Percentiles rank a stretch among this genome's conserved stretches.
phyloP scores from a whole-genome alignment of 441 rosid genomes.

The Gossypium davidsonii region DNA sequence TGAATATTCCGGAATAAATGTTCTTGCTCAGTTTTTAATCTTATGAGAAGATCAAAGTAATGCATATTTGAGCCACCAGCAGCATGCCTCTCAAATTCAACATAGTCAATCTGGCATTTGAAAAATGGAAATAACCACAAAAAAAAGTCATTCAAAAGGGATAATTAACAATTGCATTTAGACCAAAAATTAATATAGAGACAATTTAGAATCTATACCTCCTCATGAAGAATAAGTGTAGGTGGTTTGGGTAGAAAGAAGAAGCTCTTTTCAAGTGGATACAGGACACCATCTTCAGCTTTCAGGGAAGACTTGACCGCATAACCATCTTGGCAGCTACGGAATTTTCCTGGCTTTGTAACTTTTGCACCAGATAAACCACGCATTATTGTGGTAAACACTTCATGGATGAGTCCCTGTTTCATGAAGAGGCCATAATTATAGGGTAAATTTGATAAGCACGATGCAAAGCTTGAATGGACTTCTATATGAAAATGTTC shows the following conservation, averaged over 20 bases:
- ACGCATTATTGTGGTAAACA: slow-evolving; percentile 78
- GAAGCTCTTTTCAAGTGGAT: slow-evolving; percentile 96
- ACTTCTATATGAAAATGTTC: background rate
- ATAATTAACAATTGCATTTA: background rate
- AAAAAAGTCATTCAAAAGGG: background rate
- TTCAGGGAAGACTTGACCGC: slow-evolving; percentile 95
- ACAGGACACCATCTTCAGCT: slow-evolving; percentile 95
- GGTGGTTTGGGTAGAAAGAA: slow-evolving; percentile 98
- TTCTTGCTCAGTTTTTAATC: slow-evolving; percentile 88
- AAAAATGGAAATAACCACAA: background rate
- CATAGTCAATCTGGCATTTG: slow-evolving; percentile 66
- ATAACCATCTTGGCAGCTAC: slow-evolving; percentile 92
- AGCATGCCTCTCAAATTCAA: slow-evolving; percentile 97
- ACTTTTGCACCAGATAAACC: slow-evolving; percentile 92
- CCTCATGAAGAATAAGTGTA: slow-evolving; percentile 93
- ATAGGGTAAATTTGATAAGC: background rate
- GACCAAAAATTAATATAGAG: background rate
- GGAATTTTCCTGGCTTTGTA: slow-evolving; percentile 94
- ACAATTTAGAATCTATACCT: slow-evolving; percentile 37
- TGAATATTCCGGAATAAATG: slow-evolving; percentile 92
- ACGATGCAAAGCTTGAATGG: background rate
- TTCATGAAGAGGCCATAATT: slow-evolving; percentile 5
- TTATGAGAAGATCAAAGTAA: slow-evolving; percentile 91
- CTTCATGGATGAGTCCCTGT: slow-evolving; percentile 94
- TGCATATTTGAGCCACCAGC: slow-evolving; percentile 99